Conservation (phyloP, 352 stramenopile species). For the Blastocystis sp. region DNA sequence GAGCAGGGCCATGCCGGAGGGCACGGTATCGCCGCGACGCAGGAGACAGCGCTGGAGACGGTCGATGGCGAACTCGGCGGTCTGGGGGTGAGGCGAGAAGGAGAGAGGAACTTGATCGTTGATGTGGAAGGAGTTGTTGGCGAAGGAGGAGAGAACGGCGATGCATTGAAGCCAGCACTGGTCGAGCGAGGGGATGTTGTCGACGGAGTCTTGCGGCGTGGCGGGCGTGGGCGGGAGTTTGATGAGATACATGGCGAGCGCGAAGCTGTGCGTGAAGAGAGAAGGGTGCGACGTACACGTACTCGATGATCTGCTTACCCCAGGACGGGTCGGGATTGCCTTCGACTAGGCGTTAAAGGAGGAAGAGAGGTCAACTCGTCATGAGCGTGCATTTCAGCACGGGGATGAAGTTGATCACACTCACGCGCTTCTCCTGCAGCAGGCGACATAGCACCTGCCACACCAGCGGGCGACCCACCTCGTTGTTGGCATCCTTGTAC, state of each 20-base stretch:
- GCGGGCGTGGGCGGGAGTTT: not conserved
- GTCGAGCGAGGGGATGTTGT: conserved; percentile 61
- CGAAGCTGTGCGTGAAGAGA: not conserved
- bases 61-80: conserved; percentile 40
- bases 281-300: not conserved
- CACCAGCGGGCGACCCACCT: conserved; percentile 41
- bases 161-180: conserved; percentile 64
- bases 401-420: conserved; percentile 46
- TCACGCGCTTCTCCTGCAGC: conserved; percentile 51
- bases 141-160: conserved; percentile 33
- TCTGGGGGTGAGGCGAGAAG: not conserved
- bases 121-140: conserved; percentile 6
- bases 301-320: conserved; percentile 65
- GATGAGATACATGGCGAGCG: conserved; percentile 35
- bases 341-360: not conserved
- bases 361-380: not conserved
- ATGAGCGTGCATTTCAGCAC: conserved; percentile 48
- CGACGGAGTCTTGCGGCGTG: not conserved
- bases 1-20: conserved; percentile 27
- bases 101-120: not conserved
- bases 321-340: conserved; percentile 26
- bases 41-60: conserved; percentile 54
- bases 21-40: conserved; percentile 27
- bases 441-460: conserved; percentile 55
- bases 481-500: conserved; percentile 14